A percentile compares a stretch with the other conserved stretches of the same genome.
Evolutionary conservation across 139 green algal genomes (phyloP).

Genomic region (Chlorella sp.): DNA sequence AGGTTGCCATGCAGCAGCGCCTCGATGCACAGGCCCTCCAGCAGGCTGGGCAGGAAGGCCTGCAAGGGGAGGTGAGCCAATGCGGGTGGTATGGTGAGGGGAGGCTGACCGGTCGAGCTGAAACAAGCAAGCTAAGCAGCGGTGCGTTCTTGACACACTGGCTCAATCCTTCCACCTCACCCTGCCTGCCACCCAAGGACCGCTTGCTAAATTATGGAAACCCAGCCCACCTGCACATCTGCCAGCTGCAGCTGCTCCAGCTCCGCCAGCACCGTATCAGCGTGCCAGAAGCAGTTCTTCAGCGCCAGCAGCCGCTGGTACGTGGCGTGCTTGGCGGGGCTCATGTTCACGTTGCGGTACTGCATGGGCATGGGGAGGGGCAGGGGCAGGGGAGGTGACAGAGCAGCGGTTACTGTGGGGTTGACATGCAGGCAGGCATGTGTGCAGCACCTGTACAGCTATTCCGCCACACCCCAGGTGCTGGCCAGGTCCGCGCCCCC

Average conservation of each 20-base stretch:
- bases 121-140: no score
- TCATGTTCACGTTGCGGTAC: slow-evolving; percentile 90
- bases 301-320: slow-evolving; percentile 73
- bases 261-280: slow-evolving; percentile 44
- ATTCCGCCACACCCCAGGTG: no score
- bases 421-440: no score
- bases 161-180: no score
- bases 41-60: slow-evolving; percentile 46
- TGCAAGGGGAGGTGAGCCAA: no score
- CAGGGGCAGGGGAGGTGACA: background rate
- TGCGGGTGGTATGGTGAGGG: no score
- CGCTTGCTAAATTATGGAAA: background rate
- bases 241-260: slow-evolving; percentile 37
- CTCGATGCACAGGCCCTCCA: slow-evolving; percentile 78
- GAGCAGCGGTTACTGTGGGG: no score
- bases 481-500: no score
- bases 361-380: background rate
- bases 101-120: no score
- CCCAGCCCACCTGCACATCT: slow-evolving; percentile 26
- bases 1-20: slow-evolving; percentile 87
- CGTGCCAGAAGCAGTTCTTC: slow-evolving; percentile 39
- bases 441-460: no score
- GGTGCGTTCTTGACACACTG: no score
- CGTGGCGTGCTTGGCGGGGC: slow-evolving; percentile 77
- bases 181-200: background rate